These are phyloP conservation scores for Boletus edulis DNA, from an alignment of 768 basidiomycete species.

Conservation along the genomic window DNA sequence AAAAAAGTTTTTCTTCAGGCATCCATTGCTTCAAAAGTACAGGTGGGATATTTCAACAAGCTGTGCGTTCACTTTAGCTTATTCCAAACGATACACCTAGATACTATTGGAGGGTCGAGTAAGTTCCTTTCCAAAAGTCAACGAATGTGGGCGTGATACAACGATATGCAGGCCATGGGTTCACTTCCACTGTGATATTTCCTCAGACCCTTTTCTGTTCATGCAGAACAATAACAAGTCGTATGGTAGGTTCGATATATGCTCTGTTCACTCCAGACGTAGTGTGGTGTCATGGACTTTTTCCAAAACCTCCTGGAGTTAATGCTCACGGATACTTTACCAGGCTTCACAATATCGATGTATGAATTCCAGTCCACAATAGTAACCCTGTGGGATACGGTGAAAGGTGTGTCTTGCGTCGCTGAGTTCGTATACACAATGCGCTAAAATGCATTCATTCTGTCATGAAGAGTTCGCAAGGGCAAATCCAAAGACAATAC, in stretches of 20 bases:
- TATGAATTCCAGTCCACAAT: slow-evolving; percentile 65
- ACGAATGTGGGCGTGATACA: slow-evolving; percentile 28
- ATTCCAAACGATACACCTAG: slow-evolving; percentile 1
- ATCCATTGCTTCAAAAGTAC: slow-evolving; percentile 28
- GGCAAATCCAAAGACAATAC: slow-evolving; percentile 48
- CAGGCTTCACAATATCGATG: slow-evolving; percentile 63
- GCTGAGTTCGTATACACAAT: slow-evolving; percentile 38
- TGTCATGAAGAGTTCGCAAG: slow-evolving; percentile 13
- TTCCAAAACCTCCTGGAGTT: neutral
- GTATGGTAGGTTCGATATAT: slow-evolving; percentile 38
- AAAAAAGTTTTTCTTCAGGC: slow-evolving; percentile 49
- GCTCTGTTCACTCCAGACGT: neutral
- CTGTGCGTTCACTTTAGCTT: neutral
- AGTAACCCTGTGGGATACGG: slow-evolving; percentile 57
- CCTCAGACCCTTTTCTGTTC: slow-evolving; percentile 49
- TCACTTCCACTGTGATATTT: slow-evolving; percentile 53
- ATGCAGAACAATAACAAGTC: slow-evolving; percentile 55
- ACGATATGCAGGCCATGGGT: slow-evolving; percentile 41
- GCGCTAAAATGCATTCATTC: neutral
- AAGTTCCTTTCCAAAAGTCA: slow-evolving; percentile 28
- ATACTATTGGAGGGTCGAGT: slow-evolving; percentile 33
- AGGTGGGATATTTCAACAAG: slow-evolving; percentile 16
- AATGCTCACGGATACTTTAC: neutral
- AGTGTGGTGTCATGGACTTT: neutral
- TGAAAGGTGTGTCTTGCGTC: slow-evolving; percentile 45